These are phyloP conservation scores for Stachybotrys echinatus DNA, from an alignment of 2,329 filamentous ascomycete genomes.

Conservation along the genomic window DNA sequence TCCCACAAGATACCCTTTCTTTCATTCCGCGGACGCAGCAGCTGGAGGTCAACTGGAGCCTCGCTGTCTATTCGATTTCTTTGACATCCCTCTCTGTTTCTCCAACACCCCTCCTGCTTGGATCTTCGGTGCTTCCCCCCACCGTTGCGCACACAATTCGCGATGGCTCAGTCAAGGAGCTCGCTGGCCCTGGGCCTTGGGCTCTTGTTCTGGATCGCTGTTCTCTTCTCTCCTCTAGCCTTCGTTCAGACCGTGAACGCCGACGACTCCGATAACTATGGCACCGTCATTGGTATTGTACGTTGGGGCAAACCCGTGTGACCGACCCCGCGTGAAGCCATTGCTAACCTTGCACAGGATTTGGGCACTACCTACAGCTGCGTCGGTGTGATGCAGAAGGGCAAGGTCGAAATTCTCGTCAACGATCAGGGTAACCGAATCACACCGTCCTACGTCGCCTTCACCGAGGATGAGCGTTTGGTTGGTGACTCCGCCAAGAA, in stretches of 20 bases:
- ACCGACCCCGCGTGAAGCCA: not conserved
- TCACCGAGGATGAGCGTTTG: slow-evolving; percentile 93
- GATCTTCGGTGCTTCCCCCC: not conserved
- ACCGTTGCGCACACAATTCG: slow-evolving; percentile 13
- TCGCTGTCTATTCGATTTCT: slow-evolving; percentile 19
- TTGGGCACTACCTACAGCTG: slow-evolving; percentile 85
- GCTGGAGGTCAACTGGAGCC: slow-evolving; percentile 21
- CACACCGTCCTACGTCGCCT: slow-evolving; percentile 90
- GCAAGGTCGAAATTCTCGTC: slow-evolving; percentile 91
- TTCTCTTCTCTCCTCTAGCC: slow-evolving; percentile 82
- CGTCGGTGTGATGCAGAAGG: slow-evolving; percentile 93
- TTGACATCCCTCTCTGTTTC: slow-evolving; percentile 15
- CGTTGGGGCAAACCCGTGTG: slow-evolving; percentile 29
- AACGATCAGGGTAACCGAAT: slow-evolving; percentile 98
- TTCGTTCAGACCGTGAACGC: slow-evolving; percentile 74
- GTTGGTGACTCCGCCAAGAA: slow-evolving; percentile 98
- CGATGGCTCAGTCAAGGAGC: slow-evolving; percentile 56
- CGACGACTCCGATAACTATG: slow-evolving; percentile 71
- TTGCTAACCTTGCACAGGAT: slow-evolving; percentile 42
- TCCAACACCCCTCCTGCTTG: not conserved
- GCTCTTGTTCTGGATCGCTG: slow-evolving; percentile 84
- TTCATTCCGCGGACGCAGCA: slow-evolving; percentile 14
- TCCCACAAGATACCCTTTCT: slow-evolving; percentile 23
- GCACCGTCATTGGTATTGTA: slow-evolving; percentile 89
- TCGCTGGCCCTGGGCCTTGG: slow-evolving; percentile 76